A percentile compares a stretch with the other conserved stretches of the same genome.
These are phyloP conservation scores for Colletotrichum tanaceti DNA, from an alignment of 2,329 filamentous ascomycete species.

Conservation along the genomic window DNA sequence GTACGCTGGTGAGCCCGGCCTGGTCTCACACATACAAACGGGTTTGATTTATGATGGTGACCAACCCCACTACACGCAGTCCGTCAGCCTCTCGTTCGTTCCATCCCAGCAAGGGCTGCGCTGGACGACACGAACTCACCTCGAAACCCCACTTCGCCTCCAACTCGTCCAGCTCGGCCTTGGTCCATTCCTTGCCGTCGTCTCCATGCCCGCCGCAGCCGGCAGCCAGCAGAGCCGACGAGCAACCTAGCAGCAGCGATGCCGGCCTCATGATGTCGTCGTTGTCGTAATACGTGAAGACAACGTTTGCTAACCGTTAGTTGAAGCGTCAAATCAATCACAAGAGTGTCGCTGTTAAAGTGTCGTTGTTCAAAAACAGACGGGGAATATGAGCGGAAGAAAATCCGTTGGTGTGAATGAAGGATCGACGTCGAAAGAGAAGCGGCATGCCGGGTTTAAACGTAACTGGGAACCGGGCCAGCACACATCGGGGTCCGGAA, in stretches of 20 bases:
- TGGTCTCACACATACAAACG: background rate
- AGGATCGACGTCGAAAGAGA: background rate
- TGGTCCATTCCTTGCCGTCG: conserved; percentile 58
- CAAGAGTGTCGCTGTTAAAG: background rate
- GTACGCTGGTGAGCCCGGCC: conserved; percentile 58
- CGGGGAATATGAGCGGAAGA: background rate
- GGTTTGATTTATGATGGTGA: conserved; percentile 7
- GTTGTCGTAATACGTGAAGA: background rate
- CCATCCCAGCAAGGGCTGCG: background rate
- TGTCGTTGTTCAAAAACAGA: background rate
- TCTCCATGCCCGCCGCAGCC: conserved; percentile 50
- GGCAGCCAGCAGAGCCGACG: conserved; percentile 44
- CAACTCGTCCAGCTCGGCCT: conserved; percentile 63
- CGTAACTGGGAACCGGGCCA: background rate
- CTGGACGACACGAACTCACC: conserved; percentile 49
- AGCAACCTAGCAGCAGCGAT: conserved; percentile 37
- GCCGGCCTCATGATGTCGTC: conserved; percentile 32
- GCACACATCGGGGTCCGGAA: conserved; percentile 26
- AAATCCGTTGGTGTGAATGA: background rate
- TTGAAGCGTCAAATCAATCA: background rate
- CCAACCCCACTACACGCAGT: conserved; percentile 33
- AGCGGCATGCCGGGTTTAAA: conserved; percentile 14
- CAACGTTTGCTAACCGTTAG: too few relatives aligned
- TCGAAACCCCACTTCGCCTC: conserved; percentile 69
- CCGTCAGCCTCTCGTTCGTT: conserved; percentile 11